These are phyloP conservation scores for Thraustochytrium striatum DNA, from an alignment of 352 stramenopile genomes.

Conservation along the genomic window DNA sequence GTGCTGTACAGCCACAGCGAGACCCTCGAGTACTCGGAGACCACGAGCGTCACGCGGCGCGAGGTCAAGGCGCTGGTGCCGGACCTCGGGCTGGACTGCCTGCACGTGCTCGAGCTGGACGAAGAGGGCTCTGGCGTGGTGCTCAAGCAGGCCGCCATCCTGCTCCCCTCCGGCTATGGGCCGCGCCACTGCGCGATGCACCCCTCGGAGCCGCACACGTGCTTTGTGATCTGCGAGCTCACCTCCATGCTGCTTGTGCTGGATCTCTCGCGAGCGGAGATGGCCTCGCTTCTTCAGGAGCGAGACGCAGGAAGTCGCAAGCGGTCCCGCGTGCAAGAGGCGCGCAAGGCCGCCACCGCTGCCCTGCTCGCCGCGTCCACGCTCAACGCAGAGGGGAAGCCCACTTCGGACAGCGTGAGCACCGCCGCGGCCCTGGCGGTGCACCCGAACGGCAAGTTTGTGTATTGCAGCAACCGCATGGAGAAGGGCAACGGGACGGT, in stretches of 20 bases:
- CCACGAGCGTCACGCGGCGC: background rate
- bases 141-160: background rate
- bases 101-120: constrained; percentile 11
- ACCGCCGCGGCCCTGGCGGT: background rate
- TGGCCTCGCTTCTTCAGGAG: too few relatives aligned
- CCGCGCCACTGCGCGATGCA: constrained; percentile 13
- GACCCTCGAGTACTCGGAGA: background rate
- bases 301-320: too few relatives aligned
- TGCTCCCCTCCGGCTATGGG: background rate
- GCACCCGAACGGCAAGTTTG: constrained; percentile 13
- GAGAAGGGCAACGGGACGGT: background rate
- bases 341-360: too few relatives aligned
- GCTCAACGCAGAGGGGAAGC: background rate
- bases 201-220: background rate
- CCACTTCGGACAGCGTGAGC: background rate
- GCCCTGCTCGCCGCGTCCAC: too few relatives aligned
- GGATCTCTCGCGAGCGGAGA: too few relatives aligned
- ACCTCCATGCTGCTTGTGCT: constrained; percentile 9
- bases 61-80: background rate
- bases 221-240: constrained; percentile 21
- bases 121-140: background rate
- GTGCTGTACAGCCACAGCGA: background rate
- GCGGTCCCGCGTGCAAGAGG: too few relatives aligned
- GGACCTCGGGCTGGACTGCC: constrained; percentile 11
- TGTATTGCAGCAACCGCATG: constrained; percentile 16